phyloP scores from a whole-genome alignment of 2,329 filamentous ascomycete species.

The Fusarium sp. region DNA sequence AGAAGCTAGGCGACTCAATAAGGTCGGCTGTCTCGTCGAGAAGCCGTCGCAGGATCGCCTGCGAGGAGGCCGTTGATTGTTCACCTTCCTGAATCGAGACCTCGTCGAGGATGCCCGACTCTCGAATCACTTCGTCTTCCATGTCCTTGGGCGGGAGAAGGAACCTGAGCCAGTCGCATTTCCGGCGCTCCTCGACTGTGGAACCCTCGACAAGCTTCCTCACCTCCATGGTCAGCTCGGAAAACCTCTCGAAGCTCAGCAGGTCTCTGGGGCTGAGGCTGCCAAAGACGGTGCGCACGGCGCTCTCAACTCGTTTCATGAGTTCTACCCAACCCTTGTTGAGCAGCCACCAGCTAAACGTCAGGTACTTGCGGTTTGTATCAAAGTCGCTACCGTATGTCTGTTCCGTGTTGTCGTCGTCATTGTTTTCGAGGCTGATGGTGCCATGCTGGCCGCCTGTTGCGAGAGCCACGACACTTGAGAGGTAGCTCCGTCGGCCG shows the following conservation, averaged over 20 bases:
- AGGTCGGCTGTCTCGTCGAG: slow-evolving; percentile 97
- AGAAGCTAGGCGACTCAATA: slow-evolving; percentile 93
- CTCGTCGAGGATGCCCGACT: slow-evolving; percentile 83
- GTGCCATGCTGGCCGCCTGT: slow-evolving; percentile 80
- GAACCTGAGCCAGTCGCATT: slow-evolving; percentile 82
- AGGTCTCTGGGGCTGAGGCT: slow-evolving; percentile 90
- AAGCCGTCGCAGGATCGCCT: slow-evolving; percentile 80
- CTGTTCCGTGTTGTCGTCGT: slow-evolving; percentile 88
- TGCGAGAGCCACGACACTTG: slow-evolving; percentile 92
- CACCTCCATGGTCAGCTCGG: slow-evolving; percentile 85
- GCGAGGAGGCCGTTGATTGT: slow-evolving; percentile 60
- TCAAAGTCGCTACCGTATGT: slow-evolving; percentile 94
- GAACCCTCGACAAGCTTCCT: slow-evolving; percentile 86
- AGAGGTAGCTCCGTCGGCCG: slow-evolving; percentile 94
- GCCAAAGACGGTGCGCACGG: slow-evolving; percentile 93
- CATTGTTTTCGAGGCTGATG: slow-evolving; percentile 93
- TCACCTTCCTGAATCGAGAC: slow-evolving; percentile 54
- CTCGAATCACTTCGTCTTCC: slow-evolving; percentile 86
- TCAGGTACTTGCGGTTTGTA: slow-evolving; percentile 94
- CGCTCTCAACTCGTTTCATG: slow-evolving; percentile 84
- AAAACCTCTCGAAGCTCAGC: slow-evolving; percentile 84
- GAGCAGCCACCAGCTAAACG: slow-evolving; percentile 98
- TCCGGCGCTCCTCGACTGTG: slow-evolving; percentile 57
- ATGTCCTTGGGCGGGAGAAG: slow-evolving; percentile 85
- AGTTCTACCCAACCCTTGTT: slow-evolving; percentile 91